Evolutionary conservation across 192 early-diverging fungal species (phyloP).

Genomic region (Backusella mclennaniae): DNA sequence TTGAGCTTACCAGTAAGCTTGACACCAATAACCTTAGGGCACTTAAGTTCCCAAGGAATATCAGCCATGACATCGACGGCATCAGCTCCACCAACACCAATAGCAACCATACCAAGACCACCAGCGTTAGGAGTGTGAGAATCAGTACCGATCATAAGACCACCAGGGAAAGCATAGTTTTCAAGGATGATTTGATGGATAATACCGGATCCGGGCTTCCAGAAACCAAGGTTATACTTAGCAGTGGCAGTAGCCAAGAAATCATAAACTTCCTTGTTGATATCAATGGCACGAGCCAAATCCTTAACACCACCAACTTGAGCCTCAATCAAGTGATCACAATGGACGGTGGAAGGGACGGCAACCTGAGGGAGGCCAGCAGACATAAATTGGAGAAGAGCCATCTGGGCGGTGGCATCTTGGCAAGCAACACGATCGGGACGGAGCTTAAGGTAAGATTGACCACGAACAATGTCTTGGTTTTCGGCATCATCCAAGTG

Average conservation of each 20-base stretch:
- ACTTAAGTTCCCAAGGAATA: constrained; percentile 99
- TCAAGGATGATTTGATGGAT: constrained; percentile 98
- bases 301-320: constrained; percentile 82
- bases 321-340: constrained; percentile 97
- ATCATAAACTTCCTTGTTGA: constrained; percentile 94
- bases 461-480: constrained; percentile 92
- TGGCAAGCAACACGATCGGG: constrained; percentile 99
- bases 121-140: constrained; percentile 98
- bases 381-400: constrained; percentile 97
- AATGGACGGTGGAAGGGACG: constrained; percentile 93
- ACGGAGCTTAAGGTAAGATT: constrained; percentile 92
- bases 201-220: constrained; percentile 92
- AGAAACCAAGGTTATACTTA: constrained; percentile 96
- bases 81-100: constrained; percentile 98
- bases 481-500: constrained; percentile 94
- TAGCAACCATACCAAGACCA: constrained; percentile 94
- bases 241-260: constrained; percentile 81
- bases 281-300: constrained; percentile 76
- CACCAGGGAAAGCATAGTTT: constrained; percentile 97
- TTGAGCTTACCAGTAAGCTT: constrained; percentile 81
- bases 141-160: constrained; percentile 96
- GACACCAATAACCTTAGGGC: constrained; percentile 94
- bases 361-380: constrained; percentile 83
- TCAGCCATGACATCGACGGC: constrained; percentile 99
- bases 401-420: constrained; percentile 98